A percentile compares a stretch with the other conserved stretches of the same genome.
phyloP scores from a whole-genome alignment of 1,284 basidiomycete genomes.

The Dichomitus squalens region DNA sequence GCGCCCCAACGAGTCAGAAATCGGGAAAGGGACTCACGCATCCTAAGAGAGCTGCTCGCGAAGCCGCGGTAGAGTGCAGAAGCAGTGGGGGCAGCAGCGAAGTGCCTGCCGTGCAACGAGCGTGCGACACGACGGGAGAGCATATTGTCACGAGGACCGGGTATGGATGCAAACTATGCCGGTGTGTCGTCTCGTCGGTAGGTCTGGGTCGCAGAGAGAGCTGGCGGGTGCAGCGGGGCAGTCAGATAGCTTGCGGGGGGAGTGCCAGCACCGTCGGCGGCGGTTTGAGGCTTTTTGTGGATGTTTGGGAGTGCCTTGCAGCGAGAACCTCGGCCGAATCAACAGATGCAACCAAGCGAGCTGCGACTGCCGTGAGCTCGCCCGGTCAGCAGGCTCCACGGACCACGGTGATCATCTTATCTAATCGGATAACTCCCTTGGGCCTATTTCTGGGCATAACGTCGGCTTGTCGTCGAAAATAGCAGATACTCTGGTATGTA shows the following conservation, averaged over 20 bases:
- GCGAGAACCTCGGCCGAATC: slow-evolving; percentile 26
- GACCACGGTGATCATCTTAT: slow-evolving; percentile 10
- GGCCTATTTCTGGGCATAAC: not conserved
- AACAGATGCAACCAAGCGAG: slow-evolving; percentile 2
- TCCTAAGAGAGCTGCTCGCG: slow-evolving; percentile 29
- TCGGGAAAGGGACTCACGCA: slow-evolving; percentile 30
- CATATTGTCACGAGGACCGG: no score
- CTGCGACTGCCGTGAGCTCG: not conserved
- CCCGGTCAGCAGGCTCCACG: slow-evolving; percentile 2
- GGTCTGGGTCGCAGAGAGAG: no score
- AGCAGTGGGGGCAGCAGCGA: not conserved
- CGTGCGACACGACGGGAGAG: slow-evolving; percentile 21
- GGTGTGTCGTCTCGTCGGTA: no score
- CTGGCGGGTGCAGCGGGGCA: no score
- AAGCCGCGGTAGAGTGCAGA: slow-evolving; percentile 29
- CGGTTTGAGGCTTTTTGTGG: not conserved
- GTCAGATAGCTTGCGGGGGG: not conserved
- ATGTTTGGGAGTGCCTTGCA: not conserved
- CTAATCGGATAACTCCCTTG: slow-evolving; percentile 16
- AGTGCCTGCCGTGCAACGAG: slow-evolving; percentile 14
- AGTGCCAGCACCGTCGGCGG: not conserved
- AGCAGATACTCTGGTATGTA: no score
- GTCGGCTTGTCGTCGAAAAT: no score
- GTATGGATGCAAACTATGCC: no score
- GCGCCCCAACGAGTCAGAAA: not conserved